Evolutionary conservation across 2,329 filamentous ascomycete species (phyloP).

Genomic region (Byssoonygena ceratinophila): DNA sequence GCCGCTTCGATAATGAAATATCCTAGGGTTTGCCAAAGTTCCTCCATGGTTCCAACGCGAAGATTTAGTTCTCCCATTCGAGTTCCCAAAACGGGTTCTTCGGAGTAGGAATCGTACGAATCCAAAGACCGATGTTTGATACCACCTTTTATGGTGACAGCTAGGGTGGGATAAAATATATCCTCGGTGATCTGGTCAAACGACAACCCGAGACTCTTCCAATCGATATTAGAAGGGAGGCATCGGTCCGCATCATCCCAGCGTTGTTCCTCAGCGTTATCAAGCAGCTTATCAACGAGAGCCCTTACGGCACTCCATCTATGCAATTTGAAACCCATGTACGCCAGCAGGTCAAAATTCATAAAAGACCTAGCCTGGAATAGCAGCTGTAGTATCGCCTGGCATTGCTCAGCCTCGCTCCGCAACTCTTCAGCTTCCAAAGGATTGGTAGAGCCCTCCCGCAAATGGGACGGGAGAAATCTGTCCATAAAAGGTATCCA

Average conservation of each 20-base stretch:
- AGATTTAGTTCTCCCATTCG: conserved; percentile 13
- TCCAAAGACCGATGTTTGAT: conserved; percentile 1
- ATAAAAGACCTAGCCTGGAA: conserved; percentile 22
- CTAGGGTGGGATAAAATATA: neutral
- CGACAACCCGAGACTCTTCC: conserved; percentile 20
- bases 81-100: conserved; percentile 13
- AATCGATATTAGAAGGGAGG: conserved; percentile 25
- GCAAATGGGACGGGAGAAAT: conserved; percentile 23
- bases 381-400: conserved; percentile 27
- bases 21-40: conserved; percentile 33
- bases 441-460: neutral
- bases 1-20: conserved; percentile 35
- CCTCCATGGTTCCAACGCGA: conserved; percentile 23
- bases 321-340: conserved; percentile 32
- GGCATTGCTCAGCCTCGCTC: conserved; percentile 19
- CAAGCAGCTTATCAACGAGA: conserved; percentile 32
- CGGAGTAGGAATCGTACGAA: conserved; percentile 14
- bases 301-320: conserved; percentile 35
- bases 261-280: conserved; percentile 25
- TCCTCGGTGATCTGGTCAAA: conserved; percentile 25
- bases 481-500: conserved; percentile 30
- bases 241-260: conserved; percentile 14
- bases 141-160: neutral
- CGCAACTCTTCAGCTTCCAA: conserved; percentile 8
- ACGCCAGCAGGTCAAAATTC: conserved; percentile 30